A percentile compares a stretch with the other conserved stretches of the same genome.
Evolutionary conservation across 2,329 filamentous ascomycete species (phyloP).

Genomic region (Exophiala aquamarina): DNA sequence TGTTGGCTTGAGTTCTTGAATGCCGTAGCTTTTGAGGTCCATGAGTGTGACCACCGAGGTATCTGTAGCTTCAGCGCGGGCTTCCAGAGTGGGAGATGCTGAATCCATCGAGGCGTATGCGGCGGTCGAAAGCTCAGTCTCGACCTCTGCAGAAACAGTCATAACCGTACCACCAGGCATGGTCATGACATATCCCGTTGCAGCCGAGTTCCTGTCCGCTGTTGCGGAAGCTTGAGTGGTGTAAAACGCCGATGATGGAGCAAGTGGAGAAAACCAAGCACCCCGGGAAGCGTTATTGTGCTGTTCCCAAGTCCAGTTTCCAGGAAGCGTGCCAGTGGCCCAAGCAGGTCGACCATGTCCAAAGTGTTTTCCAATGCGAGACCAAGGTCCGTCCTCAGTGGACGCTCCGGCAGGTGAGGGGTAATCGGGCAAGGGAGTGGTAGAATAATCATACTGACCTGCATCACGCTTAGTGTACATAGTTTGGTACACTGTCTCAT

Average conservation of each 20-base stretch:
- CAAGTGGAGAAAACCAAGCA: no score
- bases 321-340: not conserved
- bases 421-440: not conserved
- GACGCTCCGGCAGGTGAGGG: not conserved
- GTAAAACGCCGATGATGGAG: not conserved
- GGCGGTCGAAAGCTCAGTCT: no score
- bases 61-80: no score
- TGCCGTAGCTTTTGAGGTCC: not conserved
- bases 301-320: not conserved
- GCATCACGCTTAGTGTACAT: constrained; percentile 20
- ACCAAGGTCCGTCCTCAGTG: not conserved
- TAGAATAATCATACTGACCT: constrained; percentile 14
- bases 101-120: not conserved
- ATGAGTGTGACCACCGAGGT: not conserved
- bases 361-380: not conserved
- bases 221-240: not conserved
- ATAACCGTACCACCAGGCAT: constrained; percentile 9
- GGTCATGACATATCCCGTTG: constrained; percentile 4
- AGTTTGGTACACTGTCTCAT: constrained; percentile 20
- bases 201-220: not conserved
- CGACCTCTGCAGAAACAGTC: not conserved
- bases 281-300: not conserved
- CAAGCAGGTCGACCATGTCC: not conserved
- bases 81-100: not conserved
- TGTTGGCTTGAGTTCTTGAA: not conserved